Conservation (phyloP, 1,284 basidiomycete species). For the Ganoderma lucidum region DNA sequence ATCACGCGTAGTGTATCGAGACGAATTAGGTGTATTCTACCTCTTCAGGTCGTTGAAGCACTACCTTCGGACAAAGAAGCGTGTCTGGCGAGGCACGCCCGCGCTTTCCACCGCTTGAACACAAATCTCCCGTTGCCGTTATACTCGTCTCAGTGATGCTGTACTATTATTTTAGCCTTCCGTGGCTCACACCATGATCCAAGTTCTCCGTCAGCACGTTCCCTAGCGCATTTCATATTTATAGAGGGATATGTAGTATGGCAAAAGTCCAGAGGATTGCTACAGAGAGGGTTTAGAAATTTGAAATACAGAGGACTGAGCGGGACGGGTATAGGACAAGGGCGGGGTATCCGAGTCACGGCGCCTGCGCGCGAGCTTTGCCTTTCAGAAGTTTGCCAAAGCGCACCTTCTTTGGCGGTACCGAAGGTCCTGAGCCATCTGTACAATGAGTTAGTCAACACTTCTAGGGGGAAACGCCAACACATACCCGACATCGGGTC, state of each 20-base stretch:
- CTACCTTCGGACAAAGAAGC: conserved; percentile 7
- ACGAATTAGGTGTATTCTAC: conserved; percentile 11
- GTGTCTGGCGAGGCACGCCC: conserved; percentile 21
- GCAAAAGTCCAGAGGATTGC: not conserved
- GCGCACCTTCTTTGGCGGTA: not conserved
- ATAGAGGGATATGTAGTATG: too few relatives aligned
- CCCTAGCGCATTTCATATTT: too few relatives aligned
- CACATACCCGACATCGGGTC: not conserved
- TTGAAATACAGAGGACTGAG: not conserved
- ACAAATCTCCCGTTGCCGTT: too few relatives aligned
- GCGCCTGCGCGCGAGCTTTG: not conserved
- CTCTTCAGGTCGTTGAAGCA: conserved; percentile 11
- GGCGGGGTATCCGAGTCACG: not conserved
- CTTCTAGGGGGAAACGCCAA: not conserved
- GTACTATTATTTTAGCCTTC: too few relatives aligned
- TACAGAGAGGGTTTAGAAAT: not conserved
- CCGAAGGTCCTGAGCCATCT: not conserved
- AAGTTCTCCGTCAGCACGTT: too few relatives aligned
- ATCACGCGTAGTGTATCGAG: conserved; percentile 13
- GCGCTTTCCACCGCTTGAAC: too few relatives aligned
- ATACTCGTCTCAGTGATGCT: too few relatives aligned
- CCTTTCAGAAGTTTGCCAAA: not conserved
- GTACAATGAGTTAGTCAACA: not conserved
- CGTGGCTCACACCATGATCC: too few relatives aligned
- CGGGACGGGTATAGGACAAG: not conserved